Evolutionary conservation across 257 asterid genomes (phyloP).

Genomic region (Ehretia macrophylla): DNA sequence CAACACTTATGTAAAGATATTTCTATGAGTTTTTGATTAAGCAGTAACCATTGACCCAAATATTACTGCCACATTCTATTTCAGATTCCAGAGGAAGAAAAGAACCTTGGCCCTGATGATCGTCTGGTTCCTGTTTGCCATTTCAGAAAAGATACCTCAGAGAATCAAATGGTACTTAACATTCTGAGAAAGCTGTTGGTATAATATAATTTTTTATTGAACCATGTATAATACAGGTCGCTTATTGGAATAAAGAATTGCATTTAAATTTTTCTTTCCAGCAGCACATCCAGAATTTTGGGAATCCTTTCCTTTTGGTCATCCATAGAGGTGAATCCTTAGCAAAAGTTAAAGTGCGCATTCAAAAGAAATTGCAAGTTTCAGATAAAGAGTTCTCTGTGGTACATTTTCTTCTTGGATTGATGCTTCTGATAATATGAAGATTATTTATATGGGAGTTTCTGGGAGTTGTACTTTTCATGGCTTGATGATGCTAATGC

Average conservation of each 20-base stretch:
- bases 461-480: neutral
- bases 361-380: conserved; percentile 2
- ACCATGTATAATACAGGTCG: neutral
- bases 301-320: conserved; percentile 5
- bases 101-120: conserved; percentile 22
- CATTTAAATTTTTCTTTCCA: neutral
- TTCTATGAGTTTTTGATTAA: too few species aligned
- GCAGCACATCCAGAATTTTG: conserved; percentile 6
- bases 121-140: conserved; percentile 20
- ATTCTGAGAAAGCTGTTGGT: neutral
- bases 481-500: neutral
- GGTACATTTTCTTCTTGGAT: neutral
- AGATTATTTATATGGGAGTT: neutral
- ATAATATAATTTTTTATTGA: too few species aligned
- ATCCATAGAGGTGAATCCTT: conserved; percentile 5
- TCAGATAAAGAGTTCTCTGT: conserved; percentile 2
- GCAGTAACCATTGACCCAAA: too few species aligned
- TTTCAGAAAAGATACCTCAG: conserved; percentile 17
- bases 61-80: neutral
- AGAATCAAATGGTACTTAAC: conserved; percentile 14
- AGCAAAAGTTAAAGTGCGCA: conserved; percentile 1
- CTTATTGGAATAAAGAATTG: neutral
- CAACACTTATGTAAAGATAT: too few species aligned
- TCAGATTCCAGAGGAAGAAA: conserved; percentile 24
- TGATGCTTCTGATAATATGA: neutral